Percentiles rank a stretch among this genome's conserved stretches.
phyloP scores from a whole-genome alignment of 2,329 filamentous ascomycete genomes.

The Pseudogymnoascus sp. region DNA sequence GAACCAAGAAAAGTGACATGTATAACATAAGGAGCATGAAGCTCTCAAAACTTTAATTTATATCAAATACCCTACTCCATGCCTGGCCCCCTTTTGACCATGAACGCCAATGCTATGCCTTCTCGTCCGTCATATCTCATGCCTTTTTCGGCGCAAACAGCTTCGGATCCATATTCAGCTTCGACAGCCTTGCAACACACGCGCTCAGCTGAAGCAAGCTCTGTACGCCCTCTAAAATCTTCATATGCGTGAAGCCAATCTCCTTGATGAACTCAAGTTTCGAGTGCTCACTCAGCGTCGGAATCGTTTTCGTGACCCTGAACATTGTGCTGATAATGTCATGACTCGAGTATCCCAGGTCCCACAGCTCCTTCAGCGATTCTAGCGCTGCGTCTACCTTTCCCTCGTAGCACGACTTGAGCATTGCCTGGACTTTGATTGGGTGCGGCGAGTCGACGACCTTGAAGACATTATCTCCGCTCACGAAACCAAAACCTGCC shows the following conservation, averaged over 20 bases:
- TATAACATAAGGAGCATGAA: constrained; percentile 16
- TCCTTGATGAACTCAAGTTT: constrained; percentile 98
- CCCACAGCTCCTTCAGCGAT: constrained; percentile 83
- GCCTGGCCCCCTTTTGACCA: not conserved
- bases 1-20: not conserved
- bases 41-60: constrained; percentile 13
- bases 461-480: constrained; percentile 94
- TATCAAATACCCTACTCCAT: constrained; percentile 2
- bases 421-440: constrained; percentile 97
- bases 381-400: constrained; percentile 85
- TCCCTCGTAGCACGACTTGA: constrained; percentile 92
- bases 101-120: constrained; percentile 26
- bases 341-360: constrained; percentile 93
- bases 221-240: constrained; percentile 95
- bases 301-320: constrained; percentile 92
- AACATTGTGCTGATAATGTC: constrained; percentile 99
- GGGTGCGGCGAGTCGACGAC: constrained; percentile 96
- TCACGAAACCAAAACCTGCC: constrained; percentile 95
- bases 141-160: constrained; percentile 48
- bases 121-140: constrained; percentile 26
- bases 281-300: constrained; percentile 83
- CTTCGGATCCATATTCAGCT: constrained; percentile 92
- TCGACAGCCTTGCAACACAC: constrained; percentile 84
- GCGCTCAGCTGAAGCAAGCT: constrained; percentile 90
- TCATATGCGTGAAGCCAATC: constrained; percentile 99